These are phyloP conservation scores for Ceratobasidium theobromae DNA, from an alignment of 1,284 basidiomycete species.

Conservation along the genomic window DNA sequence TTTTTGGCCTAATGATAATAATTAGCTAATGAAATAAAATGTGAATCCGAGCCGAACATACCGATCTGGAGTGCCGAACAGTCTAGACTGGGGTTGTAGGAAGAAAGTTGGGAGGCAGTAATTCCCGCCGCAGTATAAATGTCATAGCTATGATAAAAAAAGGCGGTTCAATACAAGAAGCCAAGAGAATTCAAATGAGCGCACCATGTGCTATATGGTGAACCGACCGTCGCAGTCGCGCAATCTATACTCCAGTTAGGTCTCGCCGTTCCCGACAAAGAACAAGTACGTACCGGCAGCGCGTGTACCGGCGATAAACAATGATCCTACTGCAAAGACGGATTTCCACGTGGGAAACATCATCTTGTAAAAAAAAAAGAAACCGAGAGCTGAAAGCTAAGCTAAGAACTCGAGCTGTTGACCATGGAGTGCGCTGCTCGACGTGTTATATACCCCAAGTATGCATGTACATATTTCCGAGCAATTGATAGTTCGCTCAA, in stretches of 20 bases:
- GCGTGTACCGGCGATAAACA: neutral
- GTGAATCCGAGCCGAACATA: neutral
- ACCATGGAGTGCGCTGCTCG: neutral
- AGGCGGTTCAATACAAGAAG: neutral
- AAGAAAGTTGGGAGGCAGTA: conserved; percentile 4
- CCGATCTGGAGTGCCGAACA: conserved; percentile 7
- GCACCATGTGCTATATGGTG: conserved; percentile 14
- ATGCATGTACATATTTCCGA: neutral
- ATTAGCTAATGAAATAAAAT: too few relatives aligned
- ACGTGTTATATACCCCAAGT: neutral
- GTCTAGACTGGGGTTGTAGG: conserved; percentile 8
- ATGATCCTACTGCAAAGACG: neutral
- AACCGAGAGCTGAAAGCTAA: too few relatives aligned
- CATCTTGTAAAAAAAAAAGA: too few relatives aligned
- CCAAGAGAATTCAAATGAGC: neutral
- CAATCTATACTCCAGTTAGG: conserved; percentile 2
- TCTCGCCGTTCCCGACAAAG: neutral
- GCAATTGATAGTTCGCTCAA: too few relatives aligned
- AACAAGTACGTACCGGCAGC: conserved; percentile 1
- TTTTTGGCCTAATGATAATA: conserved; percentile 4
- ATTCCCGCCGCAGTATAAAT: conserved; percentile 19
- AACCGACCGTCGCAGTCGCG: conserved; percentile 9
- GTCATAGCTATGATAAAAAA: neutral
- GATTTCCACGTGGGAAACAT: neutral
- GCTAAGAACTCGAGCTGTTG: neutral